These are phyloP conservation scores for Aspergillus pseudotamarii DNA, from an alignment of 2,329 filamentous ascomycete species.

Conservation along the genomic window DNA sequence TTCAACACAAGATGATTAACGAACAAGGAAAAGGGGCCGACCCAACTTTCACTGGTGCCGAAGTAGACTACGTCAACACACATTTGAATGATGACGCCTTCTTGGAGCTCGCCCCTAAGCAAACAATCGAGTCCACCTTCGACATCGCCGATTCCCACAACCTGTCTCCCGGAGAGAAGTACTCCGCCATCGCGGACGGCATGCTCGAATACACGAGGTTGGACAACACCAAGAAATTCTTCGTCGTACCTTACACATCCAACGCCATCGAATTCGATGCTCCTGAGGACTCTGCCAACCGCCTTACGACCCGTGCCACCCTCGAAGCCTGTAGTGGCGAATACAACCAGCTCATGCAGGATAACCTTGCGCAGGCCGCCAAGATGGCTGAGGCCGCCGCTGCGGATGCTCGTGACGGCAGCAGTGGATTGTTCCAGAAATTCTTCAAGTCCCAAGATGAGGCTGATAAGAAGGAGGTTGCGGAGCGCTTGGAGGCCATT, in stretches of 20 bases:
- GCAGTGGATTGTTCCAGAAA: conserved; percentile 15
- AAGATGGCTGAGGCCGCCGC: conserved; percentile 19
- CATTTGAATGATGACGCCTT: conserved; percentile 18
- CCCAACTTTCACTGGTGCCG: conserved; percentile 16
- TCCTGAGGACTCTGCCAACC: background rate
- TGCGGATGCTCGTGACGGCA: conserved; percentile 14
- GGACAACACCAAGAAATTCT: conserved; percentile 10
- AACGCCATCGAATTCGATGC: conserved; percentile 17
- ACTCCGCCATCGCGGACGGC: conserved; percentile 16
- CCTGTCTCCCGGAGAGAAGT: conserved; percentile 13
- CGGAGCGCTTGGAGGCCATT: conserved; percentile 18
- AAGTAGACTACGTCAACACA: conserved; percentile 17
- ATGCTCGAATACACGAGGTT: conserved; percentile 15
- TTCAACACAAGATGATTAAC: background rate
- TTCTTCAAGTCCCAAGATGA: conserved; percentile 20
- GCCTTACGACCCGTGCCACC: conserved; percentile 13
- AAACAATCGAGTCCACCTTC: conserved; percentile 18
- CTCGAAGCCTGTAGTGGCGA: conserved; percentile 15
- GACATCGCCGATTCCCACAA: conserved; percentile 17
- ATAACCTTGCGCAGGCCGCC: conserved; percentile 13
- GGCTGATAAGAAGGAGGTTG: conserved; percentile 12
- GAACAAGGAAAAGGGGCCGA: background rate
- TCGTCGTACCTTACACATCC: conserved; percentile 11
- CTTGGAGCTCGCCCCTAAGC: conserved; percentile 14
- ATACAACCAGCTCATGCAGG: conserved; percentile 13